These are phyloP conservation scores for Graphilbum ipis-grandicollis DNA, from an alignment of 2,329 filamentous ascomycete genomes.

Conservation along the genomic window DNA sequence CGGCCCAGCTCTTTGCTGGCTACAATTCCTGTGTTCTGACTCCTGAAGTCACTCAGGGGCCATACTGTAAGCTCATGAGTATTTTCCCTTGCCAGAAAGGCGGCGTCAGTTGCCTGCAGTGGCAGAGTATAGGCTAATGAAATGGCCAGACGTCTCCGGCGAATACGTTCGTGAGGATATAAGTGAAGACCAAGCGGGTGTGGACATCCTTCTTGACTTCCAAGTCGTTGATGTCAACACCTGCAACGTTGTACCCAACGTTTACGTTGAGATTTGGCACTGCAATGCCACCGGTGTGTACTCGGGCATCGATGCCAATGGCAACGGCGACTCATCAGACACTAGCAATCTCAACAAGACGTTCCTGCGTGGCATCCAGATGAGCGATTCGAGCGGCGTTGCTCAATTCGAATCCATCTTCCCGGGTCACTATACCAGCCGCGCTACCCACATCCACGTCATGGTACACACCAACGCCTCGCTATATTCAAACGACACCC, in stretches of 20 bases:
- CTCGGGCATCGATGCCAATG: slow-evolving; percentile 15
- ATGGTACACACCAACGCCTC: slow-evolving; percentile 13
- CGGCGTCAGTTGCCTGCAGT: no score
- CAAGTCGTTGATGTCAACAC: slow-evolving; percentile 36
- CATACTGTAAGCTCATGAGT: slow-evolving; percentile 28
- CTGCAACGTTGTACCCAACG: slow-evolving; percentile 29
- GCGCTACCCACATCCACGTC: slow-evolving; percentile 20
- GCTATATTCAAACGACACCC: slow-evolving; percentile 29
- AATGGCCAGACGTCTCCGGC: slow-evolving; percentile 21
- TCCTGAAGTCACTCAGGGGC: slow-evolving; percentile 35
- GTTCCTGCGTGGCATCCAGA: slow-evolving; percentile 25
- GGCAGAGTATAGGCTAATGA: background rate
- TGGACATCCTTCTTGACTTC: slow-evolving; percentile 30
- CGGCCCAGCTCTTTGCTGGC: slow-evolving; percentile 20
- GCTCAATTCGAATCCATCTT: slow-evolving; percentile 23
- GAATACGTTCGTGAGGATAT: slow-evolving; percentile 31
- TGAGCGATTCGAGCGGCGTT: slow-evolving; percentile 22
- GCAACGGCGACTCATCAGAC: slow-evolving; percentile 16
- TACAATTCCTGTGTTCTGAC: slow-evolving; percentile 29
- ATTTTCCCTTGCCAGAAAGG: no score
- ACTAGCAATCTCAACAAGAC: slow-evolving; percentile 18
- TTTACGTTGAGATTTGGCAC: slow-evolving; percentile 34
- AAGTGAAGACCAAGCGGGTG: slow-evolving; percentile 26
- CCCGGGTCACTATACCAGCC: slow-evolving; percentile 27
- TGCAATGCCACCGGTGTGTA: slow-evolving; percentile 24